Evolutionary conservation across 2,329 filamentous ascomycete species (phyloP).

Genomic region (Thelonectria olida): DNA sequence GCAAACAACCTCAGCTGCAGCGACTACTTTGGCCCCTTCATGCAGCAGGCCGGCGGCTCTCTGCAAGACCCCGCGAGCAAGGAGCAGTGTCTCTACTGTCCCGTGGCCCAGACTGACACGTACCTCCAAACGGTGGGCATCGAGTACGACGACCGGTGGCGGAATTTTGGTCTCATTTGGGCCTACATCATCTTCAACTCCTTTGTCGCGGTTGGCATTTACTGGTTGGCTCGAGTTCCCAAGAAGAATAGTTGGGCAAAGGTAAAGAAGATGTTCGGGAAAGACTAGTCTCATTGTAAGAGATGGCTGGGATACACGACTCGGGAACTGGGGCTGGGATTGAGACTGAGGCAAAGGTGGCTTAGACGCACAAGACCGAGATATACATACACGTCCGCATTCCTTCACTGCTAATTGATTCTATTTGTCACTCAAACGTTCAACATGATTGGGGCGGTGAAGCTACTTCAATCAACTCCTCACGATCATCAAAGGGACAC

Average conservation of each 20-base stretch:
- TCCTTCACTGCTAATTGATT: too few relatives aligned
- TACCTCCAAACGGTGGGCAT: slow-evolving; percentile 50
- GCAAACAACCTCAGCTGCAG: slow-evolving; percentile 58
- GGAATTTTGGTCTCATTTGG: slow-evolving; percentile 64
- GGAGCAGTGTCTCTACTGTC: slow-evolving; percentile 54
- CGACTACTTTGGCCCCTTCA: slow-evolving; percentile 57
- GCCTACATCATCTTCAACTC: slow-evolving; percentile 60
- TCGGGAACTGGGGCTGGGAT: not conserved
- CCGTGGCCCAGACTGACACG: slow-evolving; percentile 44
- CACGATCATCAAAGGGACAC: not conserved
- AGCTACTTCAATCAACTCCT: not conserved
- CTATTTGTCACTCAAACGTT: too few relatives aligned
- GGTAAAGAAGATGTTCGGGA: not conserved
- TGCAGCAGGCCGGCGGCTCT: slow-evolving; percentile 54
- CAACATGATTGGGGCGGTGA: too few relatives aligned
- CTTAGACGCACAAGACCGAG: too few relatives aligned
- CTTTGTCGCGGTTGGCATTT: slow-evolving; percentile 53
- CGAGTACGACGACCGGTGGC: slow-evolving; percentile 58
- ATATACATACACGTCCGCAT: too few relatives aligned
- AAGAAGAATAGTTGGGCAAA: slow-evolving; percentile 23
- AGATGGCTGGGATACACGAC: not conserved
- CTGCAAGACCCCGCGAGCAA: slow-evolving; percentile 54
- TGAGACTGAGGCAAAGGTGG: not conserved
- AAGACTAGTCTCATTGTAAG: not conserved
- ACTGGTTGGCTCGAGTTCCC: slow-evolving; percentile 51